Conservation (phyloP, 805 yeast genomes). For the Jamesozyma jinghongensis region DNA sequence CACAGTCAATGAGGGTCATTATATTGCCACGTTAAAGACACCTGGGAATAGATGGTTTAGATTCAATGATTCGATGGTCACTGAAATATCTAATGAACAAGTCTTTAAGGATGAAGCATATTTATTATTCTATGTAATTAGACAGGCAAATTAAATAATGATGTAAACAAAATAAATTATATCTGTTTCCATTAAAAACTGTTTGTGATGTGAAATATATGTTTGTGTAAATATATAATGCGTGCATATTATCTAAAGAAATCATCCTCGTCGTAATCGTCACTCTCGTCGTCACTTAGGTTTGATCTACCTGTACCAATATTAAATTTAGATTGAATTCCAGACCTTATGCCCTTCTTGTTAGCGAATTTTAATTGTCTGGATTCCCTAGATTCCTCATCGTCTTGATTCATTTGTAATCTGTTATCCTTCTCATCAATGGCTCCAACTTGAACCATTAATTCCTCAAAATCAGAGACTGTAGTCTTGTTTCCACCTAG, state of each 20-base stretch:
- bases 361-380: constrained; percentile 42
- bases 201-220: too few species aligned
- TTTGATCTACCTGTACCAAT: constrained; percentile 29
- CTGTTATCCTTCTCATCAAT: constrained; percentile 61
- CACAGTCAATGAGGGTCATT: constrained; percentile 92
- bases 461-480: constrained; percentile 59
- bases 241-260: constrained; percentile 36
- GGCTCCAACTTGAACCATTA: constrained; percentile 59
- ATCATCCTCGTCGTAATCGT: constrained; percentile 37
- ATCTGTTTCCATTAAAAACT: not conserved
- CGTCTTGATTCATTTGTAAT: constrained; percentile 49
- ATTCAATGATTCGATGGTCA: constrained; percentile 82
- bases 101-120: constrained; percentile 73
- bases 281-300: constrained; percentile 36
- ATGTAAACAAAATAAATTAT: not conserved
- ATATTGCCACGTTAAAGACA: constrained; percentile 67
- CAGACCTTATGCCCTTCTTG: constrained; percentile 40
- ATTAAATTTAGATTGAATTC: constrained; percentile 26
- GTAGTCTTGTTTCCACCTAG: constrained; percentile 78
- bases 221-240: not conserved
- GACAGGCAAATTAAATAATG: constrained; percentile 16
- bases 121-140: constrained; percentile 55
- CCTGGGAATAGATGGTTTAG: constrained; percentile 77
- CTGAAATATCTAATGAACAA: constrained; percentile 51
- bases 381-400: constrained; percentile 49